phyloP scores from a whole-genome alignment of 306 rosid species.

The Acmispon strigosus region DNA sequence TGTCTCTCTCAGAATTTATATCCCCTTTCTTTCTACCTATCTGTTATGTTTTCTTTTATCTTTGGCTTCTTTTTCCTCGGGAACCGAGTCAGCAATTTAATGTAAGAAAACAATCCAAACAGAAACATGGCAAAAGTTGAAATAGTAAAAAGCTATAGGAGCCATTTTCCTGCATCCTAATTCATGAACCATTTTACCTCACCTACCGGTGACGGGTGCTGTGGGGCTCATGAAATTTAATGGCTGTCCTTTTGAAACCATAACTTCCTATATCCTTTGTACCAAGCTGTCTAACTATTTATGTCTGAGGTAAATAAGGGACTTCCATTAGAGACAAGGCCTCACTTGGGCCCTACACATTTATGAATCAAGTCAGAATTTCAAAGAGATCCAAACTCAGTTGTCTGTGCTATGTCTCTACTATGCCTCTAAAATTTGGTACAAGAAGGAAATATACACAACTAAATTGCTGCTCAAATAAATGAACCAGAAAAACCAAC shows the following conservation, averaged over 20 bases:
- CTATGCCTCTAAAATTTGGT: conserved; percentile 3
- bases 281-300: conserved; percentile 21
- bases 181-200: background rate
- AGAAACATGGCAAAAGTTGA: background rate
- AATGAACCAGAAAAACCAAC: conserved; percentile 11
- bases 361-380: background rate
- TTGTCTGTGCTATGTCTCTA: conserved; percentile 6
- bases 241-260: conserved; percentile 18
- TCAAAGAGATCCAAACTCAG: conserved; percentile 8
- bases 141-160: background rate
- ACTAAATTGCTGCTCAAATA: conserved; percentile 9
- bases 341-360: background rate
- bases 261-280: conserved; percentile 13
- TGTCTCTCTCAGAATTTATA: conserved; percentile 7
- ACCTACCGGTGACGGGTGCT: background rate
- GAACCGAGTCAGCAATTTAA: conserved; percentile 13
- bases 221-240: conserved; percentile 30
- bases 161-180: conserved; percentile 11
- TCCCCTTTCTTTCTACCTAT: conserved; percentile 9
- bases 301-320: background rate
- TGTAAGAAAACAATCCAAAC: background rate
- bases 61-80: background rate
- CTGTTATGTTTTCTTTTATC: background rate
- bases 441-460: background rate
- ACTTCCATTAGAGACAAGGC: conserved; percentile 17